A percentile compares a stretch with the other conserved stretches of the same genome.
These are phyloP conservation scores for Peterozyma xylosa DNA, from an alignment of 805 yeast genomes.

Conservation along the genomic window DNA sequence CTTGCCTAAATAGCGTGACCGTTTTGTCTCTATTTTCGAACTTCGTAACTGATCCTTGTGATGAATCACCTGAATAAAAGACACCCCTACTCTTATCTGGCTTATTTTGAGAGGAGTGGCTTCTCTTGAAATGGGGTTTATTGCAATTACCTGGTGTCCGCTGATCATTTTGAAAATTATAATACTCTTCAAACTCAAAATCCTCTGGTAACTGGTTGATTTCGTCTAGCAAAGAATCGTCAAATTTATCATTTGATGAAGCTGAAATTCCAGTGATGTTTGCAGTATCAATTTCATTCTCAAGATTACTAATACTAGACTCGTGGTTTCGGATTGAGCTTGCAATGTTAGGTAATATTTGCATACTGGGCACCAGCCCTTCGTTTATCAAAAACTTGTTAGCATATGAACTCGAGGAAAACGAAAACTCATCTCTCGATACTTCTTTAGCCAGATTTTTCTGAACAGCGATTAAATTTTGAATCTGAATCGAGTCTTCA, in stretches of 20 bases:
- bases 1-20: conserved; percentile 21
- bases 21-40: conserved; percentile 19
- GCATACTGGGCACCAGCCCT: too few relatives aligned
- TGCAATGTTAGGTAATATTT: background rate
- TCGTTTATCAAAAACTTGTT: too few relatives aligned
- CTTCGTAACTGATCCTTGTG: conserved; percentile 7
- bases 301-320: background rate
- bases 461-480: background rate
- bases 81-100: background rate
- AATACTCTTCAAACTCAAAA: conserved; percentile 18
- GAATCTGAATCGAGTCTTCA: conserved; percentile 8
- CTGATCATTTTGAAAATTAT: background rate
- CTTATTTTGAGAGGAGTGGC: background rate
- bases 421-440: too few relatives aligned
- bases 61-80: background rate
- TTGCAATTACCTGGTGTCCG: background rate
- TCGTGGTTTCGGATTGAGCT: background rate
- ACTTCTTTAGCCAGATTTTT: too few relatives aligned
- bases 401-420: too few relatives aligned
- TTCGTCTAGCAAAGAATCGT: conserved; percentile 25
- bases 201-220: conserved; percentile 28
- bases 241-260: conserved; percentile 5
- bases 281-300: background rate
- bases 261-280: background rate
- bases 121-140: background rate